phyloP scores from a whole-genome alignment of 192 early-diverging fungal genomes.

The Lobosporangium transversale region DNA sequence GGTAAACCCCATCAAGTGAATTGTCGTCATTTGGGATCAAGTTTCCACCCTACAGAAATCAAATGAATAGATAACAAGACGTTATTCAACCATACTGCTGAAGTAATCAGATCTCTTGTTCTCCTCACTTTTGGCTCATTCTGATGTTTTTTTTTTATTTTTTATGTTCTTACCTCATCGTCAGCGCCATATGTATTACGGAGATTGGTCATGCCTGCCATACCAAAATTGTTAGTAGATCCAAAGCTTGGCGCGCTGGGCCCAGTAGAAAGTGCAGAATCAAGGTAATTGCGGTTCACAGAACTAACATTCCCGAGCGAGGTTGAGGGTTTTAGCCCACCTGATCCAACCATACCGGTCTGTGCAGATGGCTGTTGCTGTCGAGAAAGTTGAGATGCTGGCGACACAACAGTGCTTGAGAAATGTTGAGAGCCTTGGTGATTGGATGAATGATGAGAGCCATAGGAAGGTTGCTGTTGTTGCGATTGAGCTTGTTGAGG shows the following conservation, averaged over 20 bases:
- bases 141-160: too few relatives aligned
- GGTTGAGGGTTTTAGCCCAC: conserved; percentile 32
- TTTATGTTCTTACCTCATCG: conserved; percentile 26
- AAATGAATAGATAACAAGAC: neutral
- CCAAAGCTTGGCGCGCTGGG: conserved; percentile 18
- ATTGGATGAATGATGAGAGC: conserved; percentile 31
- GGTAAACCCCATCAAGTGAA: conserved; percentile 27
- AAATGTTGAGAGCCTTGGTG: conserved; percentile 45
- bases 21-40: conserved; percentile 30
- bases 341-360: conserved; percentile 22
- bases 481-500: conserved; percentile 26
- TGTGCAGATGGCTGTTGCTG: conserved; percentile 39
- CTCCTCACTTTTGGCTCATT: neutral
- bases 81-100: too few relatives aligned
- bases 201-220: conserved; percentile 30
- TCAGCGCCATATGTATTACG: conserved; percentile 36
- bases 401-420: conserved; percentile 30
- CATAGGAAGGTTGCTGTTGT: conserved; percentile 35
- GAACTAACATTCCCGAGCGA: conserved; percentile 28
- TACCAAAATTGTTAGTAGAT: conserved; percentile 31
- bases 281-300: conserved; percentile 29
- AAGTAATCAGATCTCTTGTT: neutral
- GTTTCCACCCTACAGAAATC: conserved; percentile 21
- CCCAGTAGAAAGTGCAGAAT: conserved; percentile 26
- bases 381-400: conserved; percentile 39